Conservation (phyloP, 2,329 filamentous ascomycete species). For the Pseudogymnoascus sp. region DNA sequence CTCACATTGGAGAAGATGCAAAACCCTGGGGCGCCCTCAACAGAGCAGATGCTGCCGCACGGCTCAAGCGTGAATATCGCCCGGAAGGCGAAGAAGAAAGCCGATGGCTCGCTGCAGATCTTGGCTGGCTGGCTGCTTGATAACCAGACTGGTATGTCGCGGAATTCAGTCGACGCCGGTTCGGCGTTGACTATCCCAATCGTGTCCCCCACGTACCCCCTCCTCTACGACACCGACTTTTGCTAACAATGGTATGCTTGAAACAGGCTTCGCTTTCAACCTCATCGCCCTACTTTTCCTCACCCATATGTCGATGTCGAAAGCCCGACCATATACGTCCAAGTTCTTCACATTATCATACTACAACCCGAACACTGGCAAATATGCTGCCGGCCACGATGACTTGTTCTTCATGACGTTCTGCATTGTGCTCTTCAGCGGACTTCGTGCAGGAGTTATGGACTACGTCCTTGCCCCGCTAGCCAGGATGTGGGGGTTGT, state of each 20-base stretch:
- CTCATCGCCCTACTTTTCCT: constrained; percentile 75
- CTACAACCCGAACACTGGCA: constrained; percentile 57
- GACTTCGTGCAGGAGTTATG: constrained; percentile 73
- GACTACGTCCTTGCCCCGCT: constrained; percentile 79
- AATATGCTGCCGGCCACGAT: constrained; percentile 70
- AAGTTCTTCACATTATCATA: constrained; percentile 88
- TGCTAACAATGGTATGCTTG: neutral
- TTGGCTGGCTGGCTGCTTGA: neutral
- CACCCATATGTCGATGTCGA: constrained; percentile 74
- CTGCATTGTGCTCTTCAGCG: constrained; percentile 79
- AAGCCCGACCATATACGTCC: constrained; percentile 66
- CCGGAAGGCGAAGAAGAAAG: constrained; percentile 3
- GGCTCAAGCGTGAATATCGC: neutral
- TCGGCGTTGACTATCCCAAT: constrained; percentile 11
- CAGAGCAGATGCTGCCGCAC: neutral
- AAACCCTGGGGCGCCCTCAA: neutral
- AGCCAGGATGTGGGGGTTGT: constrained; percentile 63
- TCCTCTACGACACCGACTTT: neutral
- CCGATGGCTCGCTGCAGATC: neutral
- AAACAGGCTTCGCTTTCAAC: constrained; percentile 71
- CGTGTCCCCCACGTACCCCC: neutral
- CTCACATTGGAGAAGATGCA: neutral
- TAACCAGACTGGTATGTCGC: neutral
- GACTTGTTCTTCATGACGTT: constrained; percentile 71
- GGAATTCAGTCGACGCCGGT: neutral